Percentiles rank a stretch among this genome's conserved stretches.
These are phyloP conservation scores for Magnusiomyces tetraspermus DNA, from an alignment of 1,139 yeast genomes.

Conservation along the genomic window DNA sequence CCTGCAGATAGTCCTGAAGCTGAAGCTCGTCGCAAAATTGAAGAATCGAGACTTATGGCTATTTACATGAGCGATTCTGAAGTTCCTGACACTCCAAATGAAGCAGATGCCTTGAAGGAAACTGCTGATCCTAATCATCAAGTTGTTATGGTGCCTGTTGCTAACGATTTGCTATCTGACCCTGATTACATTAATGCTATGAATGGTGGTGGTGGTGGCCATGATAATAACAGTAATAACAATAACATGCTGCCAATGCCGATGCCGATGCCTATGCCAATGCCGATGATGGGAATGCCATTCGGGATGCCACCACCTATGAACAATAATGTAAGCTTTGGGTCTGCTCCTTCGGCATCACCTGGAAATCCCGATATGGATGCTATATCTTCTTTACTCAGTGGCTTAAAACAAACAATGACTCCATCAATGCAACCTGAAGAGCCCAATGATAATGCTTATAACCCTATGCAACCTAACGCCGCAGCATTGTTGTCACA, in stretches of 20 bases:
- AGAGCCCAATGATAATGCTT: not conserved
- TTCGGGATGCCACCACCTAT: not conserved
- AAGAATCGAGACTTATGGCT: constrained; percentile 23
- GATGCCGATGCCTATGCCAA: not conserved
- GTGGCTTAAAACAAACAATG: constrained; percentile 1
- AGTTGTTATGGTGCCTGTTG: constrained; percentile 15
- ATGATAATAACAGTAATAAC: not conserved
- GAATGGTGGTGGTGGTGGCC: not conserved
- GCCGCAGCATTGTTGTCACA: not conserved
- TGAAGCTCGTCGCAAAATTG: constrained; percentile 23
- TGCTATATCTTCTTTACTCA: not conserved
- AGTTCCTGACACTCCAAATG: constrained; percentile 27
- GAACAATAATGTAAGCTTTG: not conserved
- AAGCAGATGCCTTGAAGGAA: constrained; percentile 18
- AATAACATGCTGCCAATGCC: not conserved
- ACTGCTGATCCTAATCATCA: constrained; percentile 2
- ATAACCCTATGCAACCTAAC: not conserved
- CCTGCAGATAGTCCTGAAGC: constrained; percentile 26
- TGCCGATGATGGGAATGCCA: not conserved
- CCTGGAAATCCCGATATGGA: not conserved
- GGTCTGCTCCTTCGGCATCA: not conserved
- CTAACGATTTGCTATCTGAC: constrained; percentile 7
- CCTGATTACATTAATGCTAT: not conserved
- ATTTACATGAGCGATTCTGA: constrained; percentile 23
- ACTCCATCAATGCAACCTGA: not conserved